Evolutionary conservation across 108 stramenopile genomes (phyloP), one percentile per base, ranked within the genome.

Genomic region (Fragilaria radians): DNA sequence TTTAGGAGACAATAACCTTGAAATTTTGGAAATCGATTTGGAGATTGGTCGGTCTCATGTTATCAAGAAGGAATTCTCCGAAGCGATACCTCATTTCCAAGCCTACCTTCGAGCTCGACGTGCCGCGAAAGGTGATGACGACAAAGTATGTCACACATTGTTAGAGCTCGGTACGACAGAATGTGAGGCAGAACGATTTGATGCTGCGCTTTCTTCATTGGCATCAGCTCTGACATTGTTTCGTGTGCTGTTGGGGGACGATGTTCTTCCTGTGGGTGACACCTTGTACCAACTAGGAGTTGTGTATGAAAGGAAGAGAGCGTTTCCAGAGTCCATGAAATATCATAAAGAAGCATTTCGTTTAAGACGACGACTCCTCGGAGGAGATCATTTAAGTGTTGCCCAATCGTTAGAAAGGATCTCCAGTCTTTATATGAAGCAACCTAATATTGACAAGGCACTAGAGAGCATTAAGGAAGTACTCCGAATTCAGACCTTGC

Each of bases 341-440:
- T 65, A 73, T 61, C 75, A 80, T 48, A 76, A 76, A 23, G 61
- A 73, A 50, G 74, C 68, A 28, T 54, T 71, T 19, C 53, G 61
- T 1, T 45, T 80, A 28, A 67, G 75, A n/a, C 76, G 75, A 47
- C n/a, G 57, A 19, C 58, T 67, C 26, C 29, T 76, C 1, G 79
- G 79, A 17, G 46, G 48, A n/a, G 71, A 80, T 42, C 70, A 75
- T 47, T 49, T 76, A 4, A 36, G 59, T 42, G 68, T 80, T 47
- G 79, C 79, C 11, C 11, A 55, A 11, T 75, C 70, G 47, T 48
- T 80, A 28, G 79, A 80, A 47, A 76, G 72, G 28, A 59, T 80
- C 28, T 74, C 75, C 32, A 59, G 68, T 45, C 51, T 76, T 4
- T 76, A 80, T 48, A 70, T 76, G 66, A 73, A 76, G 48, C 48